Base-by-base conservation (phyloP, 148 eudicot genomes). In the Nepenthes gracilis region DNA sequence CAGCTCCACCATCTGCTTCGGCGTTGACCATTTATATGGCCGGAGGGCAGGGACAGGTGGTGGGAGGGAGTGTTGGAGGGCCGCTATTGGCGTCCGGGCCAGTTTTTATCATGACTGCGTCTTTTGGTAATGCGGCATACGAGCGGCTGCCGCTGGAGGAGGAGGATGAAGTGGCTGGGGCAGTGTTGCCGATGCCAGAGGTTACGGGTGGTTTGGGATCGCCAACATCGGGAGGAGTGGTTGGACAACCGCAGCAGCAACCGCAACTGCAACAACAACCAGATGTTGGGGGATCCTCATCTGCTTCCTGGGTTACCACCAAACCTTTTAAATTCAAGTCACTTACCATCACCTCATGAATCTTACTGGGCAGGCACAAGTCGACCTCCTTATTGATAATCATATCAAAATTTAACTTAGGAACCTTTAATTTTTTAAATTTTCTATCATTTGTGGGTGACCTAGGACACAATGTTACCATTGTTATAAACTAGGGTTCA, bases 131-230 rank as follows among this genome's bases (percentile, higher is more conserved):
- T 65, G 87, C 84, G 0, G 87, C 87, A 1, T 82, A 82, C 8
- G 87, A 82, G 70, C 66, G 86, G 75, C 75, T 82, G 36, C 86
- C 86, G 2, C 65, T 82, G 2, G 82, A 75, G 70, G 87, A 82
- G 2, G 81, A 76, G 6, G 87, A 79, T 32, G 61, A 65, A 33
- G 57, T 2, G 33, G 45, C 68, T 34, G 33, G n/a, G 12, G 53
- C 53, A n/a, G 53, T 6, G 15, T 6, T n/a, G 15, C 6, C 15
- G 53, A n/a, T 49, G 3, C 59, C 59, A 6, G 58, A 5, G 72
- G 68, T 5, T 50, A 69, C 55, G 59, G 59, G 76, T 15, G 47
- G 55, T 13, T 64, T 74, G 2, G 74, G 60, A n/a, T 70, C 78
- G 8, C 81, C 79, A 1, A 14, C 57, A 23, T 2, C 6, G 8